phyloP scores from a whole-genome alignment of 805 yeast genomes.

The Kodamaea sagamina region DNA sequence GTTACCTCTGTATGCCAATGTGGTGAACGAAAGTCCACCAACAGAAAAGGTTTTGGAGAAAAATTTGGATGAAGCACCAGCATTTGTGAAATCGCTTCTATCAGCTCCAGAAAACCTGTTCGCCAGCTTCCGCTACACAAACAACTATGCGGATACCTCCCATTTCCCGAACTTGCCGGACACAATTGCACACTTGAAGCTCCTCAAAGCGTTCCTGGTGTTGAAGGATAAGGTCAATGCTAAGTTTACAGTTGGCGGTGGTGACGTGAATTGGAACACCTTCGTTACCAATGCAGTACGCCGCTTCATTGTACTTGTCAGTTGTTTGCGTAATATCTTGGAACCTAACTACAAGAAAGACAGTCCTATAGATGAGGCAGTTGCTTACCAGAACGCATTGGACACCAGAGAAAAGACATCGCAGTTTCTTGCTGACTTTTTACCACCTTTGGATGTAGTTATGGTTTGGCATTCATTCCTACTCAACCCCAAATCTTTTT shows the following conservation, averaged over 20 bases:
- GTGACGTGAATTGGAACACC: conserved; percentile 22
- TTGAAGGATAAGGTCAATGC: conserved; percentile 18
- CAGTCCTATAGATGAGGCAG: background rate
- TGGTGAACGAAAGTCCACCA: too few relatives aligned
- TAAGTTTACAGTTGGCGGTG: conserved; percentile 2
- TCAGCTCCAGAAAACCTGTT: background rate
- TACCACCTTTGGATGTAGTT: conserved; percentile 27
- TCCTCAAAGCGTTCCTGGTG: conserved; percentile 23
- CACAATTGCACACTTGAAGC: conserved; percentile 24
- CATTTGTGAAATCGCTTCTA: background rate
- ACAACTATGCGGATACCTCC: background rate
- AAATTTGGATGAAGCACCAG: background rate
- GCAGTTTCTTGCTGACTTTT: background rate
- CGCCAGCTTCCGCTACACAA: conserved; percentile 1
- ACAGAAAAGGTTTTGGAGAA: background rate
- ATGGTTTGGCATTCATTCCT: conserved; percentile 29
- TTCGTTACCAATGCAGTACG: conserved; percentile 26
- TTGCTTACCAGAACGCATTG: background rate
- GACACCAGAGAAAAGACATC: background rate
- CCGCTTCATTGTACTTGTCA: conserved; percentile 23
- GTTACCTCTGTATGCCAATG: background rate
- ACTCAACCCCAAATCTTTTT: conserved; percentile 20
- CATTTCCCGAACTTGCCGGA: conserved; percentile 16
- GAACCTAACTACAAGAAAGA: background rate
- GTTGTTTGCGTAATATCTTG: conserved; percentile 15